Conservation (phyloP, 306 rosid genomes). For the Coriaria nepalensis region DNA sequence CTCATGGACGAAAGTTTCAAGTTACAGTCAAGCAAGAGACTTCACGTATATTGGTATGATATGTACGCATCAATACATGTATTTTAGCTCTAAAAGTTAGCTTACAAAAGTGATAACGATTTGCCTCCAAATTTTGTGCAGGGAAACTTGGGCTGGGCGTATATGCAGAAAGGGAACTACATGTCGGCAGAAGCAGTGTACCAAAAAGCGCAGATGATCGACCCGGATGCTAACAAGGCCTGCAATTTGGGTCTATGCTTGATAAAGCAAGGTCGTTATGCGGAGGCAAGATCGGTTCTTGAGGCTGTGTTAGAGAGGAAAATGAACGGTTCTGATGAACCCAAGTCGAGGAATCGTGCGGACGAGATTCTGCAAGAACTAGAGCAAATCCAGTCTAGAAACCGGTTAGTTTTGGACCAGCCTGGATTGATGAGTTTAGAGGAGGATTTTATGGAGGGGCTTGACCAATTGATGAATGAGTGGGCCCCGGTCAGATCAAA, state of each 20-base stretch:
- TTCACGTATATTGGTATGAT: constrained; percentile 26
- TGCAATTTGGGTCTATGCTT: constrained; percentile 27
- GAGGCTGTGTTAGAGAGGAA: constrained; percentile 15
- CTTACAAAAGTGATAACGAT: background rate
- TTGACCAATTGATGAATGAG: constrained; percentile 26
- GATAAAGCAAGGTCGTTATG: constrained; percentile 24
- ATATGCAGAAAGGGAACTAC: constrained; percentile 29
- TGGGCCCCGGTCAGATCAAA: constrained; percentile 28
- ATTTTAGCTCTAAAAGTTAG: background rate
- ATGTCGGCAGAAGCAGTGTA: constrained; percentile 38
- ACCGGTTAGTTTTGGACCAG: too few relatives aligned
- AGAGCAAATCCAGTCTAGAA: constrained; percentile 6
- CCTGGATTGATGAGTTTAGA: constrained; percentile 4
- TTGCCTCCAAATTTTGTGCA: too few relatives aligned
- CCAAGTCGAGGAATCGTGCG: constrained; percentile 19
- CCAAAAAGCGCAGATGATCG: constrained; percentile 36
- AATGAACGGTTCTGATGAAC: constrained; percentile 20
- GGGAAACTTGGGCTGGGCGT: constrained; percentile 42
- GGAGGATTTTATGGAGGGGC: constrained; percentile 30
- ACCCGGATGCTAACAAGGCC: constrained; percentile 32
- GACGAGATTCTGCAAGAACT: constrained; percentile 17
- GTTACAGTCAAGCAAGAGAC: constrained; percentile 37
- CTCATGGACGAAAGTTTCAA: constrained; percentile 37
- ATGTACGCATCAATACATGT: background rate
- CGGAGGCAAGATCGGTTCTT: constrained; percentile 15